Evolutionary conservation across 495 filamentous ascomycete genomes (phyloP), one percentile per base, ranked within the genome.

Genomic region (Cairneyella variabilis): DNA sequence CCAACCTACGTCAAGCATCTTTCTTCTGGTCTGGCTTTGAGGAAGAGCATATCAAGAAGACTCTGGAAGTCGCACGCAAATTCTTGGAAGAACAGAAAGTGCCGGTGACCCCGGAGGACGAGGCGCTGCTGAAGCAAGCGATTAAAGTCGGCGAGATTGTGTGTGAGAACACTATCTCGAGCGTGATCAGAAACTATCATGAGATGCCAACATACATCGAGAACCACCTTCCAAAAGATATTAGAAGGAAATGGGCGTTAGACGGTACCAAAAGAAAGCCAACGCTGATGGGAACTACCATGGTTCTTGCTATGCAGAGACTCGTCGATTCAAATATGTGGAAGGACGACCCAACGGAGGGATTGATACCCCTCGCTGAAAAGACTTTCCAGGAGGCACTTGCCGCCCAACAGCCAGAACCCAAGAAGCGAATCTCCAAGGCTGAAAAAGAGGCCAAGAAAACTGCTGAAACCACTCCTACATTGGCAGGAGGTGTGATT

Each of bases 21-120:
- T 95, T 96, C 61, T 93, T 90, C 71, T 96, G 91, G 76, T 84
- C 85, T 8, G 90, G 91, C 30, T 90, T 87, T 53, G 81, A 83
- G 0, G 54, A 63, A 0, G 71, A 73, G 11, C 80, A 91, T 54
- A 75, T 95, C 4, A 42, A 63, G 4, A 77, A 71, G 16, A 78
- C 87, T 3, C 58, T 92, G 5, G 74, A 87, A 14, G 79, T 78
- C 39, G 83, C 84, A 9, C 66, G 74, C 30, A 73, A 74, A 32
- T 95, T 95, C 56, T 62, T 95, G 21, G 66, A 70, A 42, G 73
- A 80, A 20, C 68, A 70, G 18, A 71, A 77, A 36, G 68, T 79
- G 3, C 58, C 57, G 0, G 83, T 88, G 64, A 74, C 72, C 0
- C 23, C 64, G 0, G 72, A 76, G 8, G 92, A 96, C 63, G 72